A percentile compares a stretch with the other conserved stretches of the same genome.
Evolutionary conservation across 2,329 filamentous ascomycete genomes (phyloP).

Genomic region (Phialemonium atrogriseum): DNA sequence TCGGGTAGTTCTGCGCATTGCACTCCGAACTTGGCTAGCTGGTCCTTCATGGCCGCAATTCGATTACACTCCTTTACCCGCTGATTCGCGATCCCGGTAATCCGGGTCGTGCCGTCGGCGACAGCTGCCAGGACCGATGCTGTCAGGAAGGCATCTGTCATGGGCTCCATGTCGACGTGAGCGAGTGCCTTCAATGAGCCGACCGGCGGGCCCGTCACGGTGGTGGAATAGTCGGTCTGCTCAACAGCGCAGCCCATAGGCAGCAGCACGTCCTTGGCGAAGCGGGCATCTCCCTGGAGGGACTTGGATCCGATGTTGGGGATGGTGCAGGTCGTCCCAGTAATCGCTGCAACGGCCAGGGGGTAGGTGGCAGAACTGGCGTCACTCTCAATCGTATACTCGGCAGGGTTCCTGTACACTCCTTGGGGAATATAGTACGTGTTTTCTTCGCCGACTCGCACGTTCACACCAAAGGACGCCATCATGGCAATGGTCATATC

Average conservation of each 20-base stretch:
- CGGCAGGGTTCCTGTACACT: constrained; percentile 70
- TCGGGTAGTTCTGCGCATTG: constrained; percentile 82
- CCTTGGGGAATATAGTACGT: constrained; percentile 91
- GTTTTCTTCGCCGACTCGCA: constrained; percentile 68
- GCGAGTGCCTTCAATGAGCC: constrained; percentile 67
- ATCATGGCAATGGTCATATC: constrained; percentile 99
- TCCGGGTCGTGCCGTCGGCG: constrained; percentile 72
- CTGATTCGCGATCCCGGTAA: constrained; percentile 94
- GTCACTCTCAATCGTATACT: constrained; percentile 93
- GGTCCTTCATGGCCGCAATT: constrained; percentile 89
- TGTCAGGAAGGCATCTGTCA: constrained; percentile 97
- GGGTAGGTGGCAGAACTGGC: constrained; percentile 97
- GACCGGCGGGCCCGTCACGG: constrained; percentile 75
- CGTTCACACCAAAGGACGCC: constrained; percentile 78
- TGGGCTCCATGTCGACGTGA: constrained; percentile 95
- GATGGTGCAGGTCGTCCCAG: constrained; percentile 89
- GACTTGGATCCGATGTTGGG: constrained; percentile 92
- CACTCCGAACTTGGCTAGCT: constrained; percentile 90
- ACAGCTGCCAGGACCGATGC: constrained; percentile 90
- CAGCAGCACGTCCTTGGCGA: constrained; percentile 78
- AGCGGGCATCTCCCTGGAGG: constrained; percentile 88
- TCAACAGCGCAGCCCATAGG: constrained; percentile 92
- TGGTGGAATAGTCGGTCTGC: constrained; percentile 79
- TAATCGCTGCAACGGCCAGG: constrained; percentile 87
- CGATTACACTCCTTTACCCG: constrained; percentile 97